Percentiles rank a stretch among this genome's conserved stretches.
These are phyloP conservation scores for Coemansia sp. DNA, from an alignment of 192 early-diverging fungal species.

Conservation along the genomic window DNA sequence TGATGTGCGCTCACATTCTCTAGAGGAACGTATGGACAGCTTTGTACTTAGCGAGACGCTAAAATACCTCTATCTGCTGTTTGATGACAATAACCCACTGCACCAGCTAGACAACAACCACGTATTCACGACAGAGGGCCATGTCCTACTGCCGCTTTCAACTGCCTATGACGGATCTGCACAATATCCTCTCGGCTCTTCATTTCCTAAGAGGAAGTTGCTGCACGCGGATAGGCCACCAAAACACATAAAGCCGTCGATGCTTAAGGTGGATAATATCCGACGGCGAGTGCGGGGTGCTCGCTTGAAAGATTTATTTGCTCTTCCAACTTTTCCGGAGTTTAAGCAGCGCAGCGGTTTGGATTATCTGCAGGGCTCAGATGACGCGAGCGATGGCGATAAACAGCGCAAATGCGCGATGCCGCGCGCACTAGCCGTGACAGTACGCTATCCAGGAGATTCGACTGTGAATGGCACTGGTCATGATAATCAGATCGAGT, in stretches of 20 bases:
- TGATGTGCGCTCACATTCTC: slow-evolving; percentile 60
- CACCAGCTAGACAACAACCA: slow-evolving; percentile 71
- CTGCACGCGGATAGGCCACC: slow-evolving; percentile 29
- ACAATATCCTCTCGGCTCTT: slow-evolving; percentile 33
- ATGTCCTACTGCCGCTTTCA: slow-evolving; percentile 42
- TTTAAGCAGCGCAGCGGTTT: no score
- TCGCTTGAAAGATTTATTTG: slow-evolving; percentile 30
- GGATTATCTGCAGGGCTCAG: no score
- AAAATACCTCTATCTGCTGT: slow-evolving; percentile 96
- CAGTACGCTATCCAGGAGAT: not conserved
- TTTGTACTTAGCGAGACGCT: slow-evolving; percentile 93
- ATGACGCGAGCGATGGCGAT: not conserved
- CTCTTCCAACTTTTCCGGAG: slow-evolving; percentile 9
- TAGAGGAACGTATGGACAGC: slow-evolving; percentile 92
- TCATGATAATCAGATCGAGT: no score
- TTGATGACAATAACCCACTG: slow-evolving; percentile 74
- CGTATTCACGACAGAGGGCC: slow-evolving; percentile 83
- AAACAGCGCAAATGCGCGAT: slow-evolving; percentile 21
- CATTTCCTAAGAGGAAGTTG: slow-evolving; percentile 31
- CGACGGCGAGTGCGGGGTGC: slow-evolving; percentile 13
- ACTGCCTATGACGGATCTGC: slow-evolving; percentile 20
- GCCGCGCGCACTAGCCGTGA: slow-evolving; percentile 8
- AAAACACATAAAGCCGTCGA: slow-evolving; percentile 6
- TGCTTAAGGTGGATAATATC: slow-evolving; percentile 31
- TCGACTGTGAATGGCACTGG: not conserved